These are phyloP conservation scores for Diplodia corticola DNA, from an alignment of 2,329 filamentous ascomycete species.

Conservation along the genomic window DNA sequence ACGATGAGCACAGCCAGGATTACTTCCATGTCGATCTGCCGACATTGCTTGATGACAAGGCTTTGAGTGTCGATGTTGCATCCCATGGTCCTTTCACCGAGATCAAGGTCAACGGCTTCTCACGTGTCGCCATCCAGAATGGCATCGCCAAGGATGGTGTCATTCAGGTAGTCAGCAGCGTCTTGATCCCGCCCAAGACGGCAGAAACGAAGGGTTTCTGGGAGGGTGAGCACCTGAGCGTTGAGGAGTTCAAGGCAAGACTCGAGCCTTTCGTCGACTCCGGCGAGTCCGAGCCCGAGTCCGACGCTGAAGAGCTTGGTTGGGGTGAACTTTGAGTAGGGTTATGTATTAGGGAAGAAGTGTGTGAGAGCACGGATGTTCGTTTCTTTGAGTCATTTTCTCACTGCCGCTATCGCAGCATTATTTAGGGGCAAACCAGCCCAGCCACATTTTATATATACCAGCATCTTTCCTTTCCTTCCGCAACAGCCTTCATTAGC, in stretches of 20 bases:
- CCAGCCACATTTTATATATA: constrained; percentile 1
- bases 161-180: constrained; percentile 70
- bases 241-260: constrained; percentile 63
- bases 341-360: background rate
- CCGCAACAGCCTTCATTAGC: background rate
- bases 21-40: constrained; percentile 64
- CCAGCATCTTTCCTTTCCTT: background rate
- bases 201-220: constrained; percentile 34
- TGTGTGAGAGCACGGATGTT: background rate
- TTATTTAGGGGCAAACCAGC: background rate
- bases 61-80: constrained; percentile 69
- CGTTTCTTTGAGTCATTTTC: background rate
- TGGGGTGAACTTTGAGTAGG: constrained; percentile 16
- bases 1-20: background rate
- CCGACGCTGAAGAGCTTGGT: background rate
- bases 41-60: constrained; percentile 67
- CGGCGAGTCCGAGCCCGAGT: constrained; percentile 22
- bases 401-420: background rate
- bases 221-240: constrained; percentile 47
- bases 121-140: constrained; percentile 66
- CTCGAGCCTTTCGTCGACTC: constrained; percentile 35
- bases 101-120: constrained; percentile 75
- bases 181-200: constrained; percentile 74
- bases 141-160: constrained; percentile 76
- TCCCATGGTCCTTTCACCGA: constrained; percentile 66